Evolutionary conservation across 2,329 filamentous ascomycete genomes (phyloP), one percentile per base, ranked within the genome.

Genomic region (Pseudogymnoascus sp.): DNA sequence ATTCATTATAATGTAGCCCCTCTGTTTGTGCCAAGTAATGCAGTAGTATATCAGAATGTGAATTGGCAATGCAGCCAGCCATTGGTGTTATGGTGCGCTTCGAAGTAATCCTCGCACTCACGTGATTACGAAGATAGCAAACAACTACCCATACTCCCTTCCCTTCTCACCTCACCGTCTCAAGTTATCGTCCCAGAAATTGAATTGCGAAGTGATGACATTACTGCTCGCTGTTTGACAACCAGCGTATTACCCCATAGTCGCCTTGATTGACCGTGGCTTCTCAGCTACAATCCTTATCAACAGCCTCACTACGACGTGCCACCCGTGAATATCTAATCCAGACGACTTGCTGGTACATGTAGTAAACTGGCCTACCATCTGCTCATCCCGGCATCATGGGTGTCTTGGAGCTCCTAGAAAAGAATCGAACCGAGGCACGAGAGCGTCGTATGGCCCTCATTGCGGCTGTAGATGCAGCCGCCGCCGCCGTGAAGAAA

Each of bases 241-340:
- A 34, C 28, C 16, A 34, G 16, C 19, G 13, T 57, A 36, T 19
- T 34, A 36, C 51, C n/a, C 11, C 28, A 21, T 57, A 57, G 51
- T 34, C 6, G 16, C 28, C 51, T 21, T 21, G 21, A 16, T 34
- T 57, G 19, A 57, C 51, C 28, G 16, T 34, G 10, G 51, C 51
- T 31, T 54, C 48, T 57, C 28, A 34, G 16, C 51, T 36, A 21
- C 28, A 34, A 36, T 34, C 51, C 51, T 19, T 16, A 21, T 54
- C 51, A 57, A 21, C 28, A 57, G 51, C 51, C 51, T 57, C 51
- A 57, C 25, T 57, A 21, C 51, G 51, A 57, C 28, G n/a, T n/a
- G 51, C n/a, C 51, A 57, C 28, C 28, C n/a, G 28, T 57, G 28
- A 36, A 57, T 57, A 34, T 57, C n/a, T 10, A 34, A 57, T 21